These are phyloP conservation scores for Alternaria longipes DNA, from an alignment of 2,329 filamentous ascomycete genomes.

Conservation along the genomic window DNA sequence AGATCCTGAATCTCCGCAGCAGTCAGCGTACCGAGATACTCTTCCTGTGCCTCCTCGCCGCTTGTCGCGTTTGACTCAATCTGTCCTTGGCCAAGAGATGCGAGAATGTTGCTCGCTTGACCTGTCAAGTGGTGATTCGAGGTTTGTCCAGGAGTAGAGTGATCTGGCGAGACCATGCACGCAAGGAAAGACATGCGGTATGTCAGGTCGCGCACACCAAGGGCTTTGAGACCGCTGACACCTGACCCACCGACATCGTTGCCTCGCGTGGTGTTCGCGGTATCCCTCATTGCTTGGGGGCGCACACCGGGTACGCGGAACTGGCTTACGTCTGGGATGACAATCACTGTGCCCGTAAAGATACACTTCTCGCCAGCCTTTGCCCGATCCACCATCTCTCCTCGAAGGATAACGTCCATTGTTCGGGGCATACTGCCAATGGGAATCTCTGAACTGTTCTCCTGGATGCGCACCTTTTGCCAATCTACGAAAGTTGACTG, in stretches of 20 bases:
- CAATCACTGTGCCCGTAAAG: conserved; percentile 94
- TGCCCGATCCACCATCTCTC: conserved; percentile 96
- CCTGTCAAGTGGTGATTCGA: conserved; percentile 73
- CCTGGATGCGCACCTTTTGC: conserved; percentile 98
- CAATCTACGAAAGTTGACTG: conserved; percentile 99
- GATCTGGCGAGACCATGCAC: conserved; percentile 94
- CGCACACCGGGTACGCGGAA: conserved; percentile 86
- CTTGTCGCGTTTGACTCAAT: conserved; percentile 69
- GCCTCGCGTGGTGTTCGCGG: conserved; percentile 74
- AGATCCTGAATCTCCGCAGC: conserved; percentile 89
- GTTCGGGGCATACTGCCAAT: conserved; percentile 98
- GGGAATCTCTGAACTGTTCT: conserved; percentile 97
- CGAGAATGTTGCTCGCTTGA: conserved; percentile 84
- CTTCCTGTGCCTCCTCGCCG: conserved; percentile 86
- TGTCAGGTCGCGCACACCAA: conserved; percentile 93
- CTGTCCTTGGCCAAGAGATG: conserved; percentile 78
- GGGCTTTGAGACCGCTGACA: conserved; percentile 85
- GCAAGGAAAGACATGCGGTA: conserved; percentile 96
- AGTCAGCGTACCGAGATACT: conserved; percentile 86
- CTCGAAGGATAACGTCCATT: conserved; percentile 94
- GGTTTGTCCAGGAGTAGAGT: conserved; percentile 78
- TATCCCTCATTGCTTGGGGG: conserved; percentile 85
- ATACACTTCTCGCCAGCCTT: conserved; percentile 99
- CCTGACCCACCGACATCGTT: conserved; percentile 85
- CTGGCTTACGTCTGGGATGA: conserved; percentile 96